These are phyloP conservation scores for Silene latifolia DNA, from an alignment of 148 eudicot species.

Conservation along the genomic window DNA sequence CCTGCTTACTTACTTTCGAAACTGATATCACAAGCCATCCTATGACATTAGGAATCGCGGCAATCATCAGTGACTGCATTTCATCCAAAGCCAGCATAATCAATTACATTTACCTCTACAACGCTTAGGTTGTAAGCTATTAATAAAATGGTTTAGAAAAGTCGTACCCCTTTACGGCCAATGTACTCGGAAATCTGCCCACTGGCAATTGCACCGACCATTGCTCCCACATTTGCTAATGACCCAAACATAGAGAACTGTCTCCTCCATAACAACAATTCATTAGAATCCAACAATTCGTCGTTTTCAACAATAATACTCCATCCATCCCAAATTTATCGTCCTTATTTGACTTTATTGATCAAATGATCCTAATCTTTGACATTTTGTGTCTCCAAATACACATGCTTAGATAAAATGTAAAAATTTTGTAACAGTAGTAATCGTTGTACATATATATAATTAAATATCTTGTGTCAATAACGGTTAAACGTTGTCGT, in stretches of 20 bases:
- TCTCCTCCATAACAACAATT: constrained; percentile 2
- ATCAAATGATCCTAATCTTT: too few species aligned
- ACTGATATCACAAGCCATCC: constrained; percentile 61
- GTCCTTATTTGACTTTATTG: too few species aligned
- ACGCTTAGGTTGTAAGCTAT: not conserved
- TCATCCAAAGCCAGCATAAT: not conserved
- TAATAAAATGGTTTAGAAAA: not conserved
- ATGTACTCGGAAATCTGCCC: constrained; percentile 81
- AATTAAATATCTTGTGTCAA: too few species aligned
- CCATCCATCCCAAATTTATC: too few species aligned
- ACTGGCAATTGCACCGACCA: constrained; percentile 91
- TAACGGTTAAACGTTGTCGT: too few species aligned
- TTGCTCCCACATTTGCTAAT: constrained; percentile 85
- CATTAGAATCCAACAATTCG: not conserved
- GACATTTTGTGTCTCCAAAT: too few species aligned
- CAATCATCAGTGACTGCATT: constrained; percentile 59
- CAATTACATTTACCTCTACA: not conserved
- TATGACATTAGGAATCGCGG: constrained; percentile 56
- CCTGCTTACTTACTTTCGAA: constrained; percentile 39
- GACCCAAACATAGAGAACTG: constrained; percentile 90
- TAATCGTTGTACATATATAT: too few species aligned
- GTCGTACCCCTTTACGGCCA: constrained; percentile 84
- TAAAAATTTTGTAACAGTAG: too few species aligned
- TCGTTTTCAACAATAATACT: not conserved
- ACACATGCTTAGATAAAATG: too few species aligned